Conservation (phyloP, 768 basidiomycete species). For the Lepiota venenata region DNA sequence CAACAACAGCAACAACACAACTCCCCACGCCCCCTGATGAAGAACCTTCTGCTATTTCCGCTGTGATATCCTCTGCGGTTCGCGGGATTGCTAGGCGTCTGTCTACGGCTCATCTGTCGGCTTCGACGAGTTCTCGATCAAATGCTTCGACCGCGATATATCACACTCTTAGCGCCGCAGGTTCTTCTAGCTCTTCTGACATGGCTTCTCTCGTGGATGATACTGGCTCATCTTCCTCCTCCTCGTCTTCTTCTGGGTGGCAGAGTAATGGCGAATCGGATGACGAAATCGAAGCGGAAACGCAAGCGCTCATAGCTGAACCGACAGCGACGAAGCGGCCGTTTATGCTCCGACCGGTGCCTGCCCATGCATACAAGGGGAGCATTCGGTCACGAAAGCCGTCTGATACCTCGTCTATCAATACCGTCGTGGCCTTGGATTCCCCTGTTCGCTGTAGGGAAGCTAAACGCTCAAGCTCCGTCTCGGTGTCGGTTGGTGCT, state of each 20-base stretch:
- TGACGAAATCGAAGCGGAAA: conserved; percentile 40
- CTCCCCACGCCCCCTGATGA: conserved; percentile 10
- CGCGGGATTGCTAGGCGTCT: conserved; percentile 58
- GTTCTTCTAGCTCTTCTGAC: conserved; percentile 38
- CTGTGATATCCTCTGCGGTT: conserved; percentile 47
- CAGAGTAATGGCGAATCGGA: conserved; percentile 53
- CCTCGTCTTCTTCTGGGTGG: conserved; percentile 40
- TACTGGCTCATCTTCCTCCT: conserved; percentile 51
- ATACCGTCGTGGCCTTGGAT: conserved; percentile 36
- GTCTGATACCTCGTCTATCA: conserved; percentile 50
- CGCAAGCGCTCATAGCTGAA: conserved; percentile 19
- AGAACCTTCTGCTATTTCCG: conserved; percentile 11
- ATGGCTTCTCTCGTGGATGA: conserved; percentile 64
- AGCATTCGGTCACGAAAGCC: conserved; percentile 32
- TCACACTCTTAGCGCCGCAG: conserved; percentile 4
- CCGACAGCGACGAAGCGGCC: conserved; percentile 32
- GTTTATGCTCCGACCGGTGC: conserved; percentile 45
- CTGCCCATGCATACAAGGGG: conserved; percentile 26
- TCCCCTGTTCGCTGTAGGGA: conserved; percentile 12
- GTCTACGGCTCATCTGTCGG: conserved; percentile 39
- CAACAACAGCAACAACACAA: not conserved
- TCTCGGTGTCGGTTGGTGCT: conserved; percentile 21
- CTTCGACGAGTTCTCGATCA: conserved; percentile 24
- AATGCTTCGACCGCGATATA: conserved; percentile 18
- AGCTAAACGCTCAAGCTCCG: conserved; percentile 13